Evolutionary conservation across 1,284 basidiomycete genomes (phyloP).

Genomic region (Malassezia pachydermatis): DNA sequence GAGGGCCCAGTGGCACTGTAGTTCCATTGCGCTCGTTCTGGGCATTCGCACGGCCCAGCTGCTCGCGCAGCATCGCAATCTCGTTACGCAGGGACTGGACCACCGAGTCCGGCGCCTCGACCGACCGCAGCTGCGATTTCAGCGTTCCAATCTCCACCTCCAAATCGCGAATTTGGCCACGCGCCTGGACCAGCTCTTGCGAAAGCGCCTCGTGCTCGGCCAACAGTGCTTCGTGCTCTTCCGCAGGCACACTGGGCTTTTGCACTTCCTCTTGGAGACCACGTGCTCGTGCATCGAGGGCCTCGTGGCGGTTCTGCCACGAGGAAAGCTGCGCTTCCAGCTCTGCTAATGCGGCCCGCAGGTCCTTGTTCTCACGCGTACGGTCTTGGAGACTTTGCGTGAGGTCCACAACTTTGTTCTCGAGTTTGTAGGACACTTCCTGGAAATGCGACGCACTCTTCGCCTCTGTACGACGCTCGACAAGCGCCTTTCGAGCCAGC

Average conservation of each 20-base stretch:
- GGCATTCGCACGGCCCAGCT: conserved; percentile 85
- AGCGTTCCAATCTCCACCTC: conserved; percentile 72
- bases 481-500: conserved; percentile 74
- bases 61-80: conserved; percentile 79
- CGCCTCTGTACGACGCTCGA: conserved; percentile 73
- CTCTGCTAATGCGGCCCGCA: conserved; percentile 63
- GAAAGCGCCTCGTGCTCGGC: conserved; percentile 71
- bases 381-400: conserved; percentile 90
- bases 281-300: conserved; percentile 68
- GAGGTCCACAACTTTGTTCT: conserved; percentile 98
- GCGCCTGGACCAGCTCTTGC: conserved; percentile 65
- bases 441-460: conserved; percentile 96
- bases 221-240: conserved; percentile 67
- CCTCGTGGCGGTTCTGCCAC: conserved; percentile 79
- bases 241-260: conserved; percentile 62
- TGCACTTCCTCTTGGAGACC: conserved; percentile 64
- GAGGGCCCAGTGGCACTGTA: conserved; percentile 24
- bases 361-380: conserved; percentile 76
- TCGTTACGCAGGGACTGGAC: conserved; percentile 78
- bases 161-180: conserved; percentile 67
- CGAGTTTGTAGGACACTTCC: conserved; percentile 92
- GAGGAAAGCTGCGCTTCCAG: conserved; percentile 74
- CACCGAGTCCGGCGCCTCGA: conserved; percentile 17
- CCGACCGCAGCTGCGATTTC: conserved; percentile 58
- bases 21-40: conserved; percentile 44